Base-by-base conservation (phyloP, 2,329 filamentous ascomycete genomes). In the Cercospora brassicicola region DNA sequence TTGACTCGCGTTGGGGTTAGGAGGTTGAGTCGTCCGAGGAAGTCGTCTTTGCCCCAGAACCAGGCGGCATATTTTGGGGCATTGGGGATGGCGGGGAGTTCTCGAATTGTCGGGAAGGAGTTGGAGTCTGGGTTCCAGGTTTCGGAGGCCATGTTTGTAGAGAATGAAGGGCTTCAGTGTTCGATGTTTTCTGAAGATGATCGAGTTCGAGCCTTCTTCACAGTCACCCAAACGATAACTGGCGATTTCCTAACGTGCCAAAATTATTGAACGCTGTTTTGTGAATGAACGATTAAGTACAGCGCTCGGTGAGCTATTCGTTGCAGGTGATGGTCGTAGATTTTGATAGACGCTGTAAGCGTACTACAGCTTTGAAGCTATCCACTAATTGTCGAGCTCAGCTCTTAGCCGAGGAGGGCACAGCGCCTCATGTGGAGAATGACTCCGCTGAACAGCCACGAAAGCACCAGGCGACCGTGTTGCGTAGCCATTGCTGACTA, bases 31-130 rank as follows among this genome's bases (percentile, higher is more conserved):
- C 86, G 81, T 11, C 84, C 84, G 62, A 86, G 82, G 70, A 82
- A 78, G 71, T 87, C 86, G 73, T 87, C 80, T 48, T 84, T 79
- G 11, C 87, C 86, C 86, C 86, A 88, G 28, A 87, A 84, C 87
- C 87, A 89, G 18, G 86, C 86, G 18, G 86, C 85, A 30, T 81
- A 84, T 18, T 84, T 79, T 0, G 86, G 87, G 1, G 85, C 85
- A 36, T 83, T 83, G 0, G 82, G 77, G 42, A 88, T 81, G 20
- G 77, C 72, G 20, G 85, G 85, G 3, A 88, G 79, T 61, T 88
- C 83, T 63, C 84, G 83, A 13, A 85, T 79, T 0, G 81, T 81
- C 0, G 86, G 86, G 62, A 89, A 87, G 15, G 76, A 81, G 15
- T 81, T 82, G 45, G 78, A 81, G 65, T 87, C 78, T 1, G 86